These are phyloP conservation scores for Plasmodium gonderi DNA, from an alignment of 169 alveolate genomes.

Conservation along the genomic window DNA sequence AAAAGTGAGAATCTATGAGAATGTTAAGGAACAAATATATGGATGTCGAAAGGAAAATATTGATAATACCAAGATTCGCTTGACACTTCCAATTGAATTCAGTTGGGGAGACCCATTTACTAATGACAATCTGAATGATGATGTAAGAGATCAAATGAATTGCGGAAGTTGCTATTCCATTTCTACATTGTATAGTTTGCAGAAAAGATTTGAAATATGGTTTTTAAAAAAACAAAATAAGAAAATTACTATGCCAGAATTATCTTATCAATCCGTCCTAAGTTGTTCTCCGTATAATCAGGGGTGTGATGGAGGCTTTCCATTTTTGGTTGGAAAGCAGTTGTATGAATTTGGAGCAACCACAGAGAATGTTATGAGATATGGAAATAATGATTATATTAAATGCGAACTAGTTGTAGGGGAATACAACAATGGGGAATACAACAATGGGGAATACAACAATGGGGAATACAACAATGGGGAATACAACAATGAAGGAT, in stretches of 20 bases:
- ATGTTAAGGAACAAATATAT: neutral
- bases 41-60: conserved; percentile 7
- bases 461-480: neutral
- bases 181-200: conserved; percentile 88
- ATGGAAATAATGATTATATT: conserved; percentile 42
- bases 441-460: neutral
- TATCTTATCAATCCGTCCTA: conserved; percentile 72
- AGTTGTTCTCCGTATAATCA: conserved; percentile 87
- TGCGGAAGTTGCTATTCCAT: conserved; percentile 97
- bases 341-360: conserved; percentile 87
- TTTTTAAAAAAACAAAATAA: conserved; percentile 80
- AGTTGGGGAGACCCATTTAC: conserved; percentile 87
- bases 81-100: conserved; percentile 78
- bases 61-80: conserved; percentile 29
- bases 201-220: conserved; percentile 88
- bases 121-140: conserved; percentile 60
- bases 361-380: conserved; percentile 67
- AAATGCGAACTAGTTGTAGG: conserved; percentile 14
- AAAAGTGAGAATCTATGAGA: conserved; percentile 14
- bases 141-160: conserved; percentile 86
- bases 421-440: neutral
- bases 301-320: conserved; percentile 94
- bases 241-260: conserved; percentile 54
- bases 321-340: conserved; percentile 91
- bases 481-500: neutral